phyloP scores from a whole-genome alignment of 1,284 basidiomycete species.

The Cystodermella granulosa region DNA sequence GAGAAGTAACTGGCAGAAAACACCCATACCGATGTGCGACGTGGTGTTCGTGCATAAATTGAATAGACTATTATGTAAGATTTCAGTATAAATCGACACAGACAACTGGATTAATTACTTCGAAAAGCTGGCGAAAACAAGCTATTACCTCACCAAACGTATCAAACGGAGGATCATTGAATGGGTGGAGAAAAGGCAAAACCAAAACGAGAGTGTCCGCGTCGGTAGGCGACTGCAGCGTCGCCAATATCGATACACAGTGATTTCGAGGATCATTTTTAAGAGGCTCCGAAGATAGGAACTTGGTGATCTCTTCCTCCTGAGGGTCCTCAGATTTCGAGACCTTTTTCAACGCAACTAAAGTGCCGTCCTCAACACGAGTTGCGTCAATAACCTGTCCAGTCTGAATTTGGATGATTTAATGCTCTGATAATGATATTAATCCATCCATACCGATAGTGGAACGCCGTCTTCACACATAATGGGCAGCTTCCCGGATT shows the following conservation, averaged over 20 bases:
- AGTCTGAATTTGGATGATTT: not conserved
- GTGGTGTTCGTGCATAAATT: conserved; percentile 37
- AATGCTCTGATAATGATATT: not conserved
- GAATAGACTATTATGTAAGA: conserved; percentile 25
- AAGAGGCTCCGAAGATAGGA: conserved; percentile 3
- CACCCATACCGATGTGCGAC: conserved; percentile 38
- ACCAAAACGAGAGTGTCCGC: conserved; percentile 21
- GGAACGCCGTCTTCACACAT: conserved; percentile 6
- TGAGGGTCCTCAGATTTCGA: not conserved
- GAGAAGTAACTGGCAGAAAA: not conserved
- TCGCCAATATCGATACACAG: conserved; percentile 33
- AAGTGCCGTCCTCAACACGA: not conserved
- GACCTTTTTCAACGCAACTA: not conserved
- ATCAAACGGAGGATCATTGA: conserved; percentile 20
- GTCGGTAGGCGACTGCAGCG: conserved; percentile 22
- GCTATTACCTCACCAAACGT: conserved; percentile 32
- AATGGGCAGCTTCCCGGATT: conserved; percentile 2
- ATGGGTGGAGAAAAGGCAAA: conserved; percentile 27
- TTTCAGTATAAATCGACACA: not conserved
- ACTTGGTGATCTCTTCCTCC: not conserved
- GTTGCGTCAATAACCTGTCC: not conserved
- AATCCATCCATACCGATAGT: not conserved
- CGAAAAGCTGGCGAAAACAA: conserved; percentile 23
- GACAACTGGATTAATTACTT: not conserved
- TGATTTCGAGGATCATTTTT: conserved; percentile 30